Evolutionary conservation across 2,329 filamentous ascomycete genomes (phyloP).

Genomic region (Alternaria ethzedia): DNA sequence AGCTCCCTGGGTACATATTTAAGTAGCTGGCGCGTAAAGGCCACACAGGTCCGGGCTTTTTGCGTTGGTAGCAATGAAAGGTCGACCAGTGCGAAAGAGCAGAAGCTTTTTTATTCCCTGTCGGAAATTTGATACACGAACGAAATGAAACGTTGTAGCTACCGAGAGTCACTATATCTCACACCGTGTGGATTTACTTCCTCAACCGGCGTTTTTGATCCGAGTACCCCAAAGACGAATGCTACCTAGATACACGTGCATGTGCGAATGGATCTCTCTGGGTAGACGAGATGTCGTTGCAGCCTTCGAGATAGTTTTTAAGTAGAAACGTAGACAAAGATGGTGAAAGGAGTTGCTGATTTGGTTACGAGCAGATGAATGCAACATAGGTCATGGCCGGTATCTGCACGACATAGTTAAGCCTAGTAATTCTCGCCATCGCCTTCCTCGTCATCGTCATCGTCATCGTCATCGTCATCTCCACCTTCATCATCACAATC

Average conservation of each 20-base stretch:
- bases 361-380: not conserved
- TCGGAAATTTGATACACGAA: not conserved
- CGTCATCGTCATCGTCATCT: not conserved
- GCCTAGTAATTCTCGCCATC: not conserved
- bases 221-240: not conserved
- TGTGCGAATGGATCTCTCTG: not conserved
- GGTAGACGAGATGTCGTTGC: not conserved
- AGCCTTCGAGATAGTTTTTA: not conserved
- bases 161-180: not conserved
- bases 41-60: not conserved
- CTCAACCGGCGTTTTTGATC: not conserved
- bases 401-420: not conserved
- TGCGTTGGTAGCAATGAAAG: not conserved
- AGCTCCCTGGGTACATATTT: not conserved
- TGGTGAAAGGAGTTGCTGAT: not conserved
- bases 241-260: not conserved
- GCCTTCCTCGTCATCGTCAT: not conserved
- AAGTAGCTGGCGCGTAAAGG: not conserved
- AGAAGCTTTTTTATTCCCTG: not conserved
- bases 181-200: not conserved
- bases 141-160: not conserved
- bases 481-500: not conserved
- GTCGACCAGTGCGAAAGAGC: not conserved
- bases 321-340: not conserved
- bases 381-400: not conserved